Evolutionary conservation across 2,329 filamentous ascomycete species (phyloP).

Genomic region (Ramularia endophylla): DNA sequence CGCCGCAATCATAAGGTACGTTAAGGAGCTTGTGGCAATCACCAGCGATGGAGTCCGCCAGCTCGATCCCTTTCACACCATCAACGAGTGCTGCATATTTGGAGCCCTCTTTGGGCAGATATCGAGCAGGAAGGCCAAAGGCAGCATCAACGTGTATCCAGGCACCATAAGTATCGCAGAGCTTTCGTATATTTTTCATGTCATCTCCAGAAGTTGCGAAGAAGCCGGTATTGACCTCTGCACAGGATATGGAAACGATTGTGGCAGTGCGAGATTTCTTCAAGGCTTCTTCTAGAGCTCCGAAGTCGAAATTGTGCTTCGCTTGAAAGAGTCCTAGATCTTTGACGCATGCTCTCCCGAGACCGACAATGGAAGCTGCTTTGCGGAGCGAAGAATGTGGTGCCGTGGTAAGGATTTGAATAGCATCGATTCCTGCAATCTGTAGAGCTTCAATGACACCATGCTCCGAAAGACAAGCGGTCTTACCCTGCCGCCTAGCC

Average conservation of each 20-base stretch:
- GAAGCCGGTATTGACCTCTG: conserved; percentile 84
- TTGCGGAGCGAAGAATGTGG: conserved; percentile 82
- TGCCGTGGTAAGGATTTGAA: conserved; percentile 74
- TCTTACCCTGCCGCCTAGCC: conserved; percentile 26
- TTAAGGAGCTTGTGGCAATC: conserved; percentile 93
- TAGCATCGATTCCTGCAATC: conserved; percentile 55
- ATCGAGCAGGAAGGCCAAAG: conserved; percentile 75
- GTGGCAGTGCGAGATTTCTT: conserved; percentile 47
- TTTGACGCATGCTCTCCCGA: conserved; percentile 65
- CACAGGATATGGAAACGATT: conserved; percentile 75
- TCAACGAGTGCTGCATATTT: conserved; percentile 53
- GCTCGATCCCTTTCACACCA: conserved; percentile 60
- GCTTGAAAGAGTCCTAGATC: conserved; percentile 50
- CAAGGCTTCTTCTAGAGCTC: conserved; percentile 57
- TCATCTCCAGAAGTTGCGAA: conserved; percentile 63
- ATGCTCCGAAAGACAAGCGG: conserved; percentile 56
- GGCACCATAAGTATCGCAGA: conserved; percentile 67
- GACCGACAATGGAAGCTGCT: conserved; percentile 72
- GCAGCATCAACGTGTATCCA: conserved; percentile 94
- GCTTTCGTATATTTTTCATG: conserved; percentile 54
- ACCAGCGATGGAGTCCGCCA: conserved; percentile 80
- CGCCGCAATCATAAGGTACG: conserved; percentile 87
- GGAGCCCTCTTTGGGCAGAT: conserved; percentile 47
- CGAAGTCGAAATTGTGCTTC: conserved; percentile 66
- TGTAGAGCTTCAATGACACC: conserved; percentile 64